These are phyloP conservation scores for Azolla pinnata DNA, from an alignment of 75 land plant species.

Conservation along the genomic window DNA sequence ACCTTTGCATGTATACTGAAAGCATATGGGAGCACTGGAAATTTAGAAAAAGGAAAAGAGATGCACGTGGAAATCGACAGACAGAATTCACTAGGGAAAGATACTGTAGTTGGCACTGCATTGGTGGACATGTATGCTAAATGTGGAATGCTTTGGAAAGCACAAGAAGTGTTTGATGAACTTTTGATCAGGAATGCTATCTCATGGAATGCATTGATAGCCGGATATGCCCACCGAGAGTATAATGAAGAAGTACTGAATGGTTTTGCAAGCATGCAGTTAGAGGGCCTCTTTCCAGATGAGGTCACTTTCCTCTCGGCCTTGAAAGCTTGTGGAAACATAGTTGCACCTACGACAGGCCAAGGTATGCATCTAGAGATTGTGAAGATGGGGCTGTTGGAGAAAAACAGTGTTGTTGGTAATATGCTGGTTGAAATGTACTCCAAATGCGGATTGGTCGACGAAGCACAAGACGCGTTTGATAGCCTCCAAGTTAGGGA, in stretches of 20 bases:
- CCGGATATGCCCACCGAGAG: slow-evolving; percentile 15
- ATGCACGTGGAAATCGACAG: slow-evolving; percentile 40
- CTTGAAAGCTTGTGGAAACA: slow-evolving; percentile 48
- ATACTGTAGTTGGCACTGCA: slow-evolving; percentile 49
- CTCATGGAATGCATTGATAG: slow-evolving; percentile 17
- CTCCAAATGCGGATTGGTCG: slow-evolving; percentile 30
- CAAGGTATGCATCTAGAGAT: slow-evolving; percentile 15
- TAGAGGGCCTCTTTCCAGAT: slow-evolving; percentile 27
- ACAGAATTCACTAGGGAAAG: slow-evolving; percentile 1
- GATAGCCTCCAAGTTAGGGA: slow-evolving; percentile 37
- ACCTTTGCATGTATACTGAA: slow-evolving; percentile 43
- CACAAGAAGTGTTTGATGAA: slow-evolving; percentile 3
- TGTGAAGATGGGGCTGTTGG: not conserved
- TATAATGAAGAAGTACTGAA: slow-evolving; percentile 33
- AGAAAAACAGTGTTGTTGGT: not conserved
- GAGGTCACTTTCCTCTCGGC: slow-evolving; percentile 39
- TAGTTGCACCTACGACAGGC: slow-evolving; percentile 33
- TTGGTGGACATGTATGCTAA: slow-evolving; percentile 67
- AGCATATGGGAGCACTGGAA: slow-evolving; percentile 38
- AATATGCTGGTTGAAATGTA: slow-evolving; percentile 41
- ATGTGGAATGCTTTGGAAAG: slow-evolving; percentile 15
- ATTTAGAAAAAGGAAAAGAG: slow-evolving; percentile 30
- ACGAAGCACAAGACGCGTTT: slow-evolving; percentile 29
- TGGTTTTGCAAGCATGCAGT: slow-evolving; percentile 37
- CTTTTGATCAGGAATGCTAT: slow-evolving; percentile 7